Conservation (phyloP, 169 alveolate genomes). For the Cardiosporidium cionae region DNA sequence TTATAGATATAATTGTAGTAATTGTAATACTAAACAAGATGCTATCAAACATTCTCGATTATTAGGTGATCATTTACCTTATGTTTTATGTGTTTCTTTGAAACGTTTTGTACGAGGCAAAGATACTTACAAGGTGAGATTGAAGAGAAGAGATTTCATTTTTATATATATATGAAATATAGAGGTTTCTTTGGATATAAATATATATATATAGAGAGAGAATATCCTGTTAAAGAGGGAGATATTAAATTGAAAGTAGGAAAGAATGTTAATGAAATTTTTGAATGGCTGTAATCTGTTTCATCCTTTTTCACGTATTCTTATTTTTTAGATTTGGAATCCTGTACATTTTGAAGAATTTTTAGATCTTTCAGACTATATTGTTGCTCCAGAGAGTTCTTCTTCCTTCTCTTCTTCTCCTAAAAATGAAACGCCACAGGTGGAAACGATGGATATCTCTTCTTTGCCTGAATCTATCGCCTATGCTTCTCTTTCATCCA, state of each 20-base stretch:
- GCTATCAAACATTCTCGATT: constrained; percentile 30
- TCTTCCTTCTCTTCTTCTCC: no score
- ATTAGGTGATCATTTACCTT: constrained; percentile 26
- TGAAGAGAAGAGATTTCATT: background rate
- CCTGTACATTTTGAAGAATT: constrained; percentile 31
- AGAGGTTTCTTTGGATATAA: background rate
- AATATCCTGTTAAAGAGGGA: background rate
- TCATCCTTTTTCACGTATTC: background rate
- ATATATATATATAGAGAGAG: background rate
- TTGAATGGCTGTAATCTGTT: background rate
- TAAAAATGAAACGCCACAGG: no score
- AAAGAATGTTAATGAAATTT: background rate
- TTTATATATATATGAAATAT: background rate
- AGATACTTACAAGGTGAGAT: constrained; percentile 26
- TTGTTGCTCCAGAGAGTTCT: no score
- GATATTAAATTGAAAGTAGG: background rate
- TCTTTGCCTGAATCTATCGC: no score
- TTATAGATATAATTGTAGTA: constrained; percentile 26
- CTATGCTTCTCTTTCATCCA: no score
- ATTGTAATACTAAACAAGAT: constrained; percentile 24
- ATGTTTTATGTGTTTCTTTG: constrained; percentile 22
- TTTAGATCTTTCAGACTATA: constrained; percentile 19
- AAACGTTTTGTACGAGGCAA: constrained; percentile 33
- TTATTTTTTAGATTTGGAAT: constrained; percentile 21
- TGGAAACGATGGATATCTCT: no score